Percentiles rank a stretch among this genome's conserved stretches.
Conservation (phyloP, 495 filamentous ascomycete genomes). For the Aspergillus haitiensis region DNA sequence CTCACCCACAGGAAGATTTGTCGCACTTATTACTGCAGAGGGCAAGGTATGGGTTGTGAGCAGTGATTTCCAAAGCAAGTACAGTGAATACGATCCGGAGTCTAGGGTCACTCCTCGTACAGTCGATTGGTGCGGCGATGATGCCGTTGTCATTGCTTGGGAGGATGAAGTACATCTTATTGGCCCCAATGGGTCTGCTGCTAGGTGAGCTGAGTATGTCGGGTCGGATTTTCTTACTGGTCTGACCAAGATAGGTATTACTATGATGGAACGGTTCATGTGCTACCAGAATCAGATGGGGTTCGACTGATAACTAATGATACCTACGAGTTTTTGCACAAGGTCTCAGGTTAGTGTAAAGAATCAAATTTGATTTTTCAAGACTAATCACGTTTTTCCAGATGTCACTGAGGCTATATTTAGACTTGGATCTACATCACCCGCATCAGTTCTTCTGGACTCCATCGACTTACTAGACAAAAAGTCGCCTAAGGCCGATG, state of each 20-base stretch:
- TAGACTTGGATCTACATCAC: slow-evolving; percentile 77
- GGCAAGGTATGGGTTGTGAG: slow-evolving; percentile 92
- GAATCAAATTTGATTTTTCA: not conserved
- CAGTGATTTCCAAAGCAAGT: slow-evolving; percentile 86
- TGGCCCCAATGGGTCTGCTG: slow-evolving; percentile 74
- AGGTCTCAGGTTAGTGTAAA: slow-evolving; percentile 62
- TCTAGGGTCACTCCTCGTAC: slow-evolving; percentile 83
- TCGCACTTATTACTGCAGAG: slow-evolving; percentile 79
- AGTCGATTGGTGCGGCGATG: slow-evolving; percentile 94
- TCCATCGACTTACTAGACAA: slow-evolving; percentile 89
- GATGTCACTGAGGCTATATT: slow-evolving; percentile 88
- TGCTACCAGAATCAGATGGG: slow-evolving; percentile 86
- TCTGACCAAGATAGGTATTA: slow-evolving; percentile 60
- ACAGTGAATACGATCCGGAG: slow-evolving; percentile 88
- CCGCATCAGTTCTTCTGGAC: slow-evolving; percentile 88
- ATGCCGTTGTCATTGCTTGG: slow-evolving; percentile 92
- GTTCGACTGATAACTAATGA: slow-evolving; percentile 86
- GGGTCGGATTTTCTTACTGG: not conserved
- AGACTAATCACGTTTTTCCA: slow-evolving; percentile 19
- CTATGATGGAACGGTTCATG: slow-evolving; percentile 87
- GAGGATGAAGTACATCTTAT: slow-evolving; percentile 98
- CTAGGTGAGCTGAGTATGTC: slow-evolving; percentile 49
- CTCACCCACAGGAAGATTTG: slow-evolving; percentile 86
- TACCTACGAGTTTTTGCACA: slow-evolving; percentile 92
- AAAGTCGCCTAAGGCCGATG: slow-evolving; percentile 94